Evolutionary conservation across 768 basidiomycete genomes (phyloP).

Genomic region (Coprinellus aureogranulatus): DNA sequence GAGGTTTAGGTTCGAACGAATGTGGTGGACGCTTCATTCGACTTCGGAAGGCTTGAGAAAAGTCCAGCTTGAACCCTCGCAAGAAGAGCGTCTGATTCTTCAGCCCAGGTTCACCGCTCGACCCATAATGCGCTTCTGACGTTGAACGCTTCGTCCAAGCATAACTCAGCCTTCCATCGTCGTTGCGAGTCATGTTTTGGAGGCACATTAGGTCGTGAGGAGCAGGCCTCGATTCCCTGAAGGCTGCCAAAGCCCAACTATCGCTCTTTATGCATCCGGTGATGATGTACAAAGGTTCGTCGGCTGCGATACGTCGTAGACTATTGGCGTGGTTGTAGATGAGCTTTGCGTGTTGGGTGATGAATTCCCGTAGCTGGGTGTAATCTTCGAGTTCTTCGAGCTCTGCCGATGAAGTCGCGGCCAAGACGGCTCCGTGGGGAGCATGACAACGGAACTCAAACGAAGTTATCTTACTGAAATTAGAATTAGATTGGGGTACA

Average conservation of each 20-base stretch:
- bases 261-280: not conserved
- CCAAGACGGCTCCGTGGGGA: not conserved
- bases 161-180: not conserved
- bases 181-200: not conserved
- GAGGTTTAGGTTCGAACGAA: not conserved
- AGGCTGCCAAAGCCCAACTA: not conserved
- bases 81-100: not conserved
- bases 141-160: not conserved
- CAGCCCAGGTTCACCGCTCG: not conserved
- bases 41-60: not conserved
- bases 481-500: too few relatives aligned
- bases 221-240: not conserved
- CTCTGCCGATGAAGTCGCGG: not conserved
- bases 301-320: not conserved
- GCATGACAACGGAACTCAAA: not conserved
- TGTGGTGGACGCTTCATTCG: not conserved
- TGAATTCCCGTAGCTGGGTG: not conserved
- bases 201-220: not conserved
- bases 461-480: too few relatives aligned
- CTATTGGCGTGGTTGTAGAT: not conserved
- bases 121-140: not conserved
- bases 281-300: not conserved
- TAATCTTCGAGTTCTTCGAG: not conserved
- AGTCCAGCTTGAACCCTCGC: not conserved
- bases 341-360: not conserved